Base-by-base conservation (phyloP, 2,329 filamentous ascomycete species). In the Paraphoma chrysanthemicola region DNA sequence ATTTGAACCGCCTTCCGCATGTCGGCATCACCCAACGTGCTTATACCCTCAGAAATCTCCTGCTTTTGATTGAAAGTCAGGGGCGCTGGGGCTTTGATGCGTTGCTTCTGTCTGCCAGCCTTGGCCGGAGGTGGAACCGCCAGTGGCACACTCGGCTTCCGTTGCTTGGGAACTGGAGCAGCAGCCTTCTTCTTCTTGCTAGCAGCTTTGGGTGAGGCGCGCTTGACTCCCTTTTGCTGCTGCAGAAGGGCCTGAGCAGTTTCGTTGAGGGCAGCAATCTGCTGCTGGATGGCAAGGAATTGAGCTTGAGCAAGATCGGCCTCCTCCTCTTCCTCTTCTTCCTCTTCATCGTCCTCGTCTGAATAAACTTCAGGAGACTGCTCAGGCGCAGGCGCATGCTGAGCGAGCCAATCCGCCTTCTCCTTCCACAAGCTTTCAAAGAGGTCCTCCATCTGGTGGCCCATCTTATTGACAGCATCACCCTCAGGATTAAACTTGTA, bases 401-500 rank as follows among this genome's bases (percentile, higher is more conserved):
- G 86, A 42, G 89, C 86, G 69, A 97, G 83, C 88, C 92, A 98
- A 38, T 87, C 85, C 16, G 90, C 85, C 78, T 97, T 97, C 68
- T 89, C 87, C 7, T 83, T 82, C 88, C 94, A 93, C 70, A 93
- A 85, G 5, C 78, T 76, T 57, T 91, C 88, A 77, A 96, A 97
- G 1, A 94, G 72, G 4, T 86, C 84, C 73, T 96, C 88, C 3
- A 96, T 81, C 56, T 88, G 81, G 65, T 90, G 87, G 11, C 92
- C 94, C 63, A 90, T 83, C 30, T 83, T 75, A 55, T 91, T 88
- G 14, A 96, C 91, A 0, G 88, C 83, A 60, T 96, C 92, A 8
- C 87, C 88, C 0, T 85, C 81, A n/a, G 88, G 86, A 67, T 99
- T 99, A 84, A 98, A 99, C 61, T 90, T 89, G 81, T 88, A 92